A percentile compares a stretch with the other conserved stretches of the same genome.
Conservation (phyloP, 768 basidiomycete genomes). For the Mycena polygramma region DNA sequence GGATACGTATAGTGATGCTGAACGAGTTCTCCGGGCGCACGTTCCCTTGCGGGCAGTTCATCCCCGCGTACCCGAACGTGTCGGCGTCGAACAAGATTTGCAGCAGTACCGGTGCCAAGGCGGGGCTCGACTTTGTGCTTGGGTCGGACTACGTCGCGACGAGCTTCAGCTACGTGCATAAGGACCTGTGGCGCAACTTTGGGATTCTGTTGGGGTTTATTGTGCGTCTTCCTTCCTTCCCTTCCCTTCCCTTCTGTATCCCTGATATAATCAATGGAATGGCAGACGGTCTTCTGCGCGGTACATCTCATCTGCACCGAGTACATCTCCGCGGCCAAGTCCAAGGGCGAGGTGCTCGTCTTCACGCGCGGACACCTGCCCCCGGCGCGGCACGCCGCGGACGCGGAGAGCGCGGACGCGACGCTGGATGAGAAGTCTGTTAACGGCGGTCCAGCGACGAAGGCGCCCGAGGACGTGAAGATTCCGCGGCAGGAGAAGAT, state of each 20-base stretch:
- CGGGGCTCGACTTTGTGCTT: conserved; percentile 55
- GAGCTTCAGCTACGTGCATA: conserved; percentile 44
- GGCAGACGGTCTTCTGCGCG: conserved; percentile 51
- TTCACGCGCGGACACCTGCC: conserved; percentile 45
- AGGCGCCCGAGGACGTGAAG: conserved; percentile 27
- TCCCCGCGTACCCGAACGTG: conserved; percentile 49
- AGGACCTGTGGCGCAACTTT: conserved; percentile 53
- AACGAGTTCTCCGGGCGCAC: conserved; percentile 63
- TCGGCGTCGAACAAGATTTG: conserved; percentile 57
- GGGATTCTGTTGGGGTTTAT: conserved; percentile 63
- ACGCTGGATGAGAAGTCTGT: conserved; percentile 37
- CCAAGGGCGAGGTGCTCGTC: conserved; percentile 46
- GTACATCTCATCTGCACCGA: conserved; percentile 53
- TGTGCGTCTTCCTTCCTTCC: conserved; percentile 18
- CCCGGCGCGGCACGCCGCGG: conserved; percentile 24
- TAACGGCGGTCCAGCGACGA: no score
- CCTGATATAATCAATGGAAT: no score
- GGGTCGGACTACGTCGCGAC: conserved; percentile 57
- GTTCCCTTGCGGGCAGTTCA: conserved; percentile 50
- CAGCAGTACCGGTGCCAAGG: conserved; percentile 53
- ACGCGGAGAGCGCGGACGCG: conserved; percentile 52
- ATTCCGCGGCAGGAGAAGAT: conserved; percentile 43
- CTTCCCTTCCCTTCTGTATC: no score
- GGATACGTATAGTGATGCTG: conserved; percentile 45
- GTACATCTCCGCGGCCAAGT: conserved; percentile 43